phyloP scores from a whole-genome alignment of 2,329 filamentous ascomycete species.

The Penicillium rolfsii region DNA sequence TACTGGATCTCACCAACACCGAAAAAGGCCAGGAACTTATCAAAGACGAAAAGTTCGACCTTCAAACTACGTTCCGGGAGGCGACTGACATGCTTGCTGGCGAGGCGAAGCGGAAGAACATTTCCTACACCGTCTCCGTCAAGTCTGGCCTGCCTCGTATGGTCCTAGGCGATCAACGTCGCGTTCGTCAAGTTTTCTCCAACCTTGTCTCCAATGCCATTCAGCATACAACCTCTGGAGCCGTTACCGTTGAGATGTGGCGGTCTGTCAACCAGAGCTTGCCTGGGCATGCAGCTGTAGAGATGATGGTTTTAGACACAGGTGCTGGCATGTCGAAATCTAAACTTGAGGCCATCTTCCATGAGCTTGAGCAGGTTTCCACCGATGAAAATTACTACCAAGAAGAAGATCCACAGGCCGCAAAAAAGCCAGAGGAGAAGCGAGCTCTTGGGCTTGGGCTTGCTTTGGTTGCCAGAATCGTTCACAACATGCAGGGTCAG shows the following conservation, averaged over 20 bases:
- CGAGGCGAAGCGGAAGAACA: constrained; percentile 75
- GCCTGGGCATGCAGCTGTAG: constrained; percentile 64
- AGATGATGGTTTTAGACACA: constrained; percentile 76
- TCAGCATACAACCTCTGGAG: constrained; percentile 71
- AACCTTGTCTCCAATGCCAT: constrained; percentile 86
- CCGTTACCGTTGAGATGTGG: constrained; percentile 71
- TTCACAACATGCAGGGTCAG: constrained; percentile 90
- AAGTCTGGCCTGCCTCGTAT: constrained; percentile 68
- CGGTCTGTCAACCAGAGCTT: constrained; percentile 51
- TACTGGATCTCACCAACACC: constrained; percentile 84
- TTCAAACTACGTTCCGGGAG: constrained; percentile 71
- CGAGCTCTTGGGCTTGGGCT: constrained; percentile 75
- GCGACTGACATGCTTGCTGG: constrained; percentile 73
- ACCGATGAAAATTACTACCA: constrained; percentile 51
- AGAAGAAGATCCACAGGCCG: constrained; percentile 37
- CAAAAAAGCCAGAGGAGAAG: constrained; percentile 28
- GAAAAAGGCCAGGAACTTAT: constrained; percentile 79
- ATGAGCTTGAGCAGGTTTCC: constrained; percentile 68
- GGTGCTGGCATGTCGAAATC: constrained; percentile 65
- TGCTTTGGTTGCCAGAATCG: constrained; percentile 82
- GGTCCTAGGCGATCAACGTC: constrained; percentile 77
- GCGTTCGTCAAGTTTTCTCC: constrained; percentile 78
- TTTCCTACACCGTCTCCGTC: constrained; percentile 69
- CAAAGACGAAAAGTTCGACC: constrained; percentile 79
- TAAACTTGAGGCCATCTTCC: constrained; percentile 63